Conservation (phyloP, 2,329 filamentous ascomycete species). For the Trichoderma harzianum region DNA sequence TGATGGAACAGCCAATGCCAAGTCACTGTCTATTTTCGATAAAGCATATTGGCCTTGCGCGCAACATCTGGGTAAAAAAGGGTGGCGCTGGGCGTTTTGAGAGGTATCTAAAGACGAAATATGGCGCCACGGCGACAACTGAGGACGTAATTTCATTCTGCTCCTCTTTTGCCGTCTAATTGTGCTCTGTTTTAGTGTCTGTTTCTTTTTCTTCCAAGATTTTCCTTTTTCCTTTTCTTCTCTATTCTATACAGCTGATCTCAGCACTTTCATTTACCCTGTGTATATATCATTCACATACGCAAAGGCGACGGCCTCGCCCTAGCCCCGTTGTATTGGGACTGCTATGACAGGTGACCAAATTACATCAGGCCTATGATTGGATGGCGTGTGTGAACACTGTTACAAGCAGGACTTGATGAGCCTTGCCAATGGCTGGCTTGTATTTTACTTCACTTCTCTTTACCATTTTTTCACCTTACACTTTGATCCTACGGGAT, state of each 20-base stretch:
- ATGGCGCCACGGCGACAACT: constrained; percentile 23
- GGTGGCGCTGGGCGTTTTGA: constrained; percentile 30
- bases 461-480: not conserved
- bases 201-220: constrained; percentile 16
- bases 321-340: not conserved
- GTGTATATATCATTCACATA: constrained; percentile 16
- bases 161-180: constrained; percentile 22
- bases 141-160: constrained; percentile 22
- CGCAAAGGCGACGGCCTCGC: not conserved
- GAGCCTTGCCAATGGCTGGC: not conserved
- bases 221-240: not conserved
- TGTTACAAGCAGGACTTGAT: constrained; percentile 5
- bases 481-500: not conserved
- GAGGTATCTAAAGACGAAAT: constrained; percentile 22
- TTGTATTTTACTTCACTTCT: constrained; percentile 12
- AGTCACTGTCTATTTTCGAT: constrained; percentile 15
- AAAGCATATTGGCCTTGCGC: constrained; percentile 19
- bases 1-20: constrained; percentile 24
- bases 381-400: not conserved
- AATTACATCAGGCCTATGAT: not conserved
- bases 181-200: constrained; percentile 20
- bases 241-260: constrained; percentile 5
- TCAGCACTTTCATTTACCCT: constrained; percentile 10
- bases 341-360: not conserved
- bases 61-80: constrained; percentile 25